Evolutionary conservation across 2,329 filamentous ascomycete genomes (phyloP).

Genomic region (Xylaria digitata): DNA sequence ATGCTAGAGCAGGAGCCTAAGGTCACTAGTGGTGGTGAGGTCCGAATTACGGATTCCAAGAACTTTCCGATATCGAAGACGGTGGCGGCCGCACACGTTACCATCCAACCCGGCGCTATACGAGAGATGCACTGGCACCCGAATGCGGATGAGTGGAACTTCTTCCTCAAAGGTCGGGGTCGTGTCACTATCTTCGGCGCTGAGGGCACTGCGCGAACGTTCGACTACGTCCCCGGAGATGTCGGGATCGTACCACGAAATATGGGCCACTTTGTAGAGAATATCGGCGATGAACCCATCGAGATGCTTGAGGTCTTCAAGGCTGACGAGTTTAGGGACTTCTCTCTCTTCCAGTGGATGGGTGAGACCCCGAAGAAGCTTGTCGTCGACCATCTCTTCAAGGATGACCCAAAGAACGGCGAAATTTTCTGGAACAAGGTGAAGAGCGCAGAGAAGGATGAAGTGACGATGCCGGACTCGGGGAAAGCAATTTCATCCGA

Average conservation of each 20-base stretch:
- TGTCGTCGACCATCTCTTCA: constrained; percentile 74
- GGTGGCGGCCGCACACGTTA: constrained; percentile 77
- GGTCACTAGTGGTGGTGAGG: constrained; percentile 74
- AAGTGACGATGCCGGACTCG: constrained; percentile 55
- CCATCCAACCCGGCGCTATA: constrained; percentile 76
- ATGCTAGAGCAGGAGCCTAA: constrained; percentile 77
- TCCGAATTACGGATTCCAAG: constrained; percentile 79
- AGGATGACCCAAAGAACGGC: constrained; percentile 68
- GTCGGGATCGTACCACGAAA: constrained; percentile 81
- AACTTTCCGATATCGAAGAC: constrained; percentile 81
- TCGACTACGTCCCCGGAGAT: constrained; percentile 80
- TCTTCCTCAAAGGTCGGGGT: constrained; percentile 78
- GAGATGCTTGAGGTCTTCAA: constrained; percentile 82
- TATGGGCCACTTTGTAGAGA: constrained; percentile 86
- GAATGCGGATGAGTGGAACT: constrained; percentile 82
- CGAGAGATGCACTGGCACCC: constrained; percentile 89
- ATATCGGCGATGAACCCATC: constrained; percentile 79
- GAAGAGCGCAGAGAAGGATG: constrained; percentile 70
- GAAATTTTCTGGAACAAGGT: constrained; percentile 72
- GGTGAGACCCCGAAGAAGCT: constrained; percentile 75
- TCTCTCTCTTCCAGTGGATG: constrained; percentile 80
- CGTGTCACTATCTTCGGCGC: constrained; percentile 80
- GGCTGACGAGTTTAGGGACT: constrained; percentile 76
- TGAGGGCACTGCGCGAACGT: constrained; percentile 75
- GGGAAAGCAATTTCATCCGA: constrained; percentile 20